Base-by-base conservation (phyloP, 1,284 basidiomycete species). In the Phenoliferia sp. region DNA sequence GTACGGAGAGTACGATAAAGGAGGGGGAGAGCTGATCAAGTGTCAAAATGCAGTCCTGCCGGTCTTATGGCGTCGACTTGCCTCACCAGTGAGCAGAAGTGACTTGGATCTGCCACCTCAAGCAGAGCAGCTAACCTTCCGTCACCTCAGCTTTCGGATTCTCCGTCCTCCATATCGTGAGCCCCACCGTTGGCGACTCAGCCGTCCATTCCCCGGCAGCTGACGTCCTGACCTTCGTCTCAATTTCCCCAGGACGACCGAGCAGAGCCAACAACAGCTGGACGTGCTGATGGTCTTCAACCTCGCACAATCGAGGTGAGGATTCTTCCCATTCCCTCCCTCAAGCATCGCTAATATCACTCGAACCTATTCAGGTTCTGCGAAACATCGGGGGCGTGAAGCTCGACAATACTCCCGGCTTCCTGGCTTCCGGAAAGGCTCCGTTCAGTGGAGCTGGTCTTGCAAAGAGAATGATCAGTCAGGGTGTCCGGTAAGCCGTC, bases 221-320 rank as follows among this genome's bases (percentile, higher is more conserved):
- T 9, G 7, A 10, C 35, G 3, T 10, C 7, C 35, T 59, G 22
- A 56, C 28, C 7, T 29, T 12, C 35, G 10, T 3, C 6, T 3
- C 3, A 15, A 29, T n/a, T n/a, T n/a, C n/a, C n/a, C n/a, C 50
- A 71, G 59, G 71, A 80, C 62, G 78, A 80, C 70, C 76, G 80
- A 16, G 75, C 79, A 17, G 76, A 77, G 59, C 78, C 78, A 17
- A 81, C 80, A 3, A 76, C 76, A 28, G 79, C 79, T 3, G 80
- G 80, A 2, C 69, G 80, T 36, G 80, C 80, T 17, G 80, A 81
- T 64, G 80, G 80, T 35, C 75, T 81, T 31, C 80, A 80, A 71
- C 79, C 79, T 2, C 66, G 76, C 12, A 78, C 76, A 34, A 35
- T 77, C 64, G 76, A 77, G 68, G n/a, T n/a, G 75, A 72, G 50